A percentile compares a stretch with the other conserved stretches of the same genome.
Evolutionary conservation across 495 filamentous ascomycete species (phyloP).

Genomic region (Gamarada debralockiae): DNA sequence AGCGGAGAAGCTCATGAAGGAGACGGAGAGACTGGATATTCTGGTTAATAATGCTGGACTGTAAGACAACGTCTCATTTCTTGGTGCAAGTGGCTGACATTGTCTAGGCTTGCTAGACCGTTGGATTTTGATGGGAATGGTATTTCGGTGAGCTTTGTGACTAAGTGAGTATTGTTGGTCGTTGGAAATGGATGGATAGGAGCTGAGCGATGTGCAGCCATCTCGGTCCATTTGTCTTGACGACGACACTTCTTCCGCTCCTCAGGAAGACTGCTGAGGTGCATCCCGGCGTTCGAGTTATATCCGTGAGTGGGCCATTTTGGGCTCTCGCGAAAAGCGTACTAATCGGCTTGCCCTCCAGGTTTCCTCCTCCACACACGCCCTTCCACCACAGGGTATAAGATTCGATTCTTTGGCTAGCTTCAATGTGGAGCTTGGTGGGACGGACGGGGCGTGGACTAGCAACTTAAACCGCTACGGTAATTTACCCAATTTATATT

Average conservation of each 20-base stretch:
- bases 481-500: background rate
- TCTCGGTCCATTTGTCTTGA: background rate
- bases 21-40: too few relatives aligned
- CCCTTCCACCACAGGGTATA: background rate
- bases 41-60: too few relatives aligned
- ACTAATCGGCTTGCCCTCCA: background rate
- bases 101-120: too few relatives aligned
- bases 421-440: background rate
- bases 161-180: background rate
- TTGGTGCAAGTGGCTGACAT: too few relatives aligned
- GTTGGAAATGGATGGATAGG: background rate
- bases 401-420: background rate
- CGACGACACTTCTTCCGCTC: background rate
- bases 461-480: background rate
- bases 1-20: too few relatives aligned
- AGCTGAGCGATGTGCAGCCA: background rate
- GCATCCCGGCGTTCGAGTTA: background rate
- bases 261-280: background rate
- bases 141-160: background rate
- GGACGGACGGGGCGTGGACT: background rate
- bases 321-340: too few relatives aligned
- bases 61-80: too few relatives aligned
- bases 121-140: too few relatives aligned
- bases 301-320: too few relatives aligned
- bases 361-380: background rate